phyloP scores from a whole-genome alignment of 2,329 filamentous ascomycete genomes.

The Penicillium capsulatum region DNA sequence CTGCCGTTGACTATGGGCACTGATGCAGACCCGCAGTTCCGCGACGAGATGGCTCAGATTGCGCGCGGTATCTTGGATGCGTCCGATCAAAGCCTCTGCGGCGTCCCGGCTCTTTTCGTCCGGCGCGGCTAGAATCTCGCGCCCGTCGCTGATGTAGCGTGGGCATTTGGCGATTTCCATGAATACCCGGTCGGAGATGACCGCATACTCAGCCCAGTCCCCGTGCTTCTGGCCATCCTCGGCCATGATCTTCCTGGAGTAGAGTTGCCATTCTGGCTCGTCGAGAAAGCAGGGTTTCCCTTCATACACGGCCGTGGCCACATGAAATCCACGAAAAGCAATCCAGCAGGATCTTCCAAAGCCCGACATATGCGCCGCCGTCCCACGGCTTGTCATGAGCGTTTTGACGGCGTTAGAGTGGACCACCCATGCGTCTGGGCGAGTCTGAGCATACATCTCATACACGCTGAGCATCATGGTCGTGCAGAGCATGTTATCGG shows the following conservation, averaged over 20 bases:
- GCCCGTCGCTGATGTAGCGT: constrained; percentile 25
- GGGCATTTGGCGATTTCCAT: constrained; percentile 30
- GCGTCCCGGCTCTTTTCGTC: background rate
- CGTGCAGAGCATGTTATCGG: constrained; percentile 34
- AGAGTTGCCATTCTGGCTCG: constrained; percentile 30
- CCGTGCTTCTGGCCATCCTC: constrained; percentile 25
- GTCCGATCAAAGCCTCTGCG: constrained; percentile 7
- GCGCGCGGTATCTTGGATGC: constrained; percentile 17
- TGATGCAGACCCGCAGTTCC: constrained; percentile 20
- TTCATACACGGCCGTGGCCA: constrained; percentile 33
- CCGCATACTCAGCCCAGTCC: constrained; percentile 24
- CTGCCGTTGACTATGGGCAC: constrained; percentile 20
- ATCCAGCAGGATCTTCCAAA: constrained; percentile 36
- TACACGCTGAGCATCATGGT: constrained; percentile 39
- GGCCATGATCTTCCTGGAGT: constrained; percentile 21
- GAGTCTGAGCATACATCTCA: constrained; percentile 39
- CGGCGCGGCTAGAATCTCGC: constrained; percentile 9
- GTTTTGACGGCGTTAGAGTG: constrained; percentile 36
- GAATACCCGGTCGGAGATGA: constrained; percentile 22
- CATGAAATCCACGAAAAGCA: constrained; percentile 37
- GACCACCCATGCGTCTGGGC: constrained; percentile 34
- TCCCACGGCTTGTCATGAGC: constrained; percentile 36
- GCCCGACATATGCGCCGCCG: constrained; percentile 25
- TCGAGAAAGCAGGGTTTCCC: constrained; percentile 36
- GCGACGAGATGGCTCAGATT: constrained; percentile 8